phyloP scores from a whole-genome alignment of 805 yeast genomes.

The Pichia nakasei region DNA sequence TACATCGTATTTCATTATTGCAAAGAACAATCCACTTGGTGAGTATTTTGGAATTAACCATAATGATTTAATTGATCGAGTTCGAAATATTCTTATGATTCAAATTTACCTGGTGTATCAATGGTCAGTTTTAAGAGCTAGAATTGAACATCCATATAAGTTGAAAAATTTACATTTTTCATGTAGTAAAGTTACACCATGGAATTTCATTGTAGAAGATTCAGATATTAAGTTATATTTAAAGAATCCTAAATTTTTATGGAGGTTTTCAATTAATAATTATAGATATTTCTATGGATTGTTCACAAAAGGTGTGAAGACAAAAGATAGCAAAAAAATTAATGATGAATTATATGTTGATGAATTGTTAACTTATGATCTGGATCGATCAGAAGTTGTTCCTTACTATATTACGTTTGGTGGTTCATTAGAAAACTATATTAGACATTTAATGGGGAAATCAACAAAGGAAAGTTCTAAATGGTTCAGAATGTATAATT shows the following conservation, averaged over 20 bases:
- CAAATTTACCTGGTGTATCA: background rate
- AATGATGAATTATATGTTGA: background rate
- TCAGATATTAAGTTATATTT: background rate
- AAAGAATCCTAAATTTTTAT: slow-evolving; percentile 1
- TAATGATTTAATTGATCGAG: background rate
- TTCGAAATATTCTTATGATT: background rate
- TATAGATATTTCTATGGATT: background rate
- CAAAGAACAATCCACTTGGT: background rate
- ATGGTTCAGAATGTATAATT: background rate
- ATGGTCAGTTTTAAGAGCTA: background rate
- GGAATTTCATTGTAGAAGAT: slow-evolving; percentile 1
- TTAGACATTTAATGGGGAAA: background rate
- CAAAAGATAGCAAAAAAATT: background rate
- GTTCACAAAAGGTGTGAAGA: background rate
- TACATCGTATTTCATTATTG: background rate
- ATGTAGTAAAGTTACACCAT: slow-evolving; percentile 1
- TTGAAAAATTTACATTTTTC: background rate
- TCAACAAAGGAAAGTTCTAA: background rate
- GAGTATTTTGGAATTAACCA: background rate
- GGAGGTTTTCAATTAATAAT: slow-evolving; percentile 4
- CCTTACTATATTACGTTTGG: background rate
- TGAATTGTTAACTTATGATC: background rate
- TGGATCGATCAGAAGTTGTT: background rate
- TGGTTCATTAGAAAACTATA: background rate
- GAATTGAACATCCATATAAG: slow-evolving; percentile 1